Base-by-base conservation (phyloP, 768 basidiomycete genomes). In the Mycena kentingensis region DNA sequence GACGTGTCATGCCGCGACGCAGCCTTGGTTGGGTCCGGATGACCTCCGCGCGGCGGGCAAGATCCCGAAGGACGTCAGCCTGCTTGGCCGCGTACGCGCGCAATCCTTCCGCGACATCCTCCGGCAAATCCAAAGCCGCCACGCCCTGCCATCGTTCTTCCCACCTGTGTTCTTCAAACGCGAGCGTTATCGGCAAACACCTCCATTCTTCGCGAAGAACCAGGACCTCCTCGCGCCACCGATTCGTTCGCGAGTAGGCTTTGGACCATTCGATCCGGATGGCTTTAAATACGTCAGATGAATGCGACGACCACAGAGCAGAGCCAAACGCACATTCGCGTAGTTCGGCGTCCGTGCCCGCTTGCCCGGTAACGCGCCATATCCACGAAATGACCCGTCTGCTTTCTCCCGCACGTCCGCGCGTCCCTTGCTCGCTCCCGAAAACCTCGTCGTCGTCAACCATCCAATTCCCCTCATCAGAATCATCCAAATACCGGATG, bases 231-330 rank as follows among this genome's bases (percentile, higher is more conserved):
- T 60, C 60, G 2, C 22, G 28, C 52, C 57, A 60, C 5, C 46
- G 46, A 13, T 28, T 19, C 0, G 26, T 19, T 4, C 35, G 45
- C 7, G 42, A 46, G 7, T n/a, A 51, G 3, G 56, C 46, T 27
- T 57, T 51, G 12, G 36, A 48, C 46, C 49, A 60, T 25, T 60
- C 58, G 13, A 60, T 37, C 6, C 18, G 39, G 7, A 57, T 28
- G 1, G 50, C 58, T 60, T 11, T 22, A 4, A 15, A 12, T 26
- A 16, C 22, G 19, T 24, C 19, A 31, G 8, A 21, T 19, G n/a
- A 18, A n/a, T 15, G 3, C 15, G 8, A 19, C 28, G 28, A 32
- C 21, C 12, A 10, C 16, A 24, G 16, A 6, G 12, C n/a, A n/a
- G n/a, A n/a, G n/a, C n/a, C n/a, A 26, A 10, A 29, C 50, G 8